These are phyloP conservation scores for Wickerhamomyces tratensis DNA, from an alignment of 805 yeast genomes.

Conservation along the genomic window DNA sequence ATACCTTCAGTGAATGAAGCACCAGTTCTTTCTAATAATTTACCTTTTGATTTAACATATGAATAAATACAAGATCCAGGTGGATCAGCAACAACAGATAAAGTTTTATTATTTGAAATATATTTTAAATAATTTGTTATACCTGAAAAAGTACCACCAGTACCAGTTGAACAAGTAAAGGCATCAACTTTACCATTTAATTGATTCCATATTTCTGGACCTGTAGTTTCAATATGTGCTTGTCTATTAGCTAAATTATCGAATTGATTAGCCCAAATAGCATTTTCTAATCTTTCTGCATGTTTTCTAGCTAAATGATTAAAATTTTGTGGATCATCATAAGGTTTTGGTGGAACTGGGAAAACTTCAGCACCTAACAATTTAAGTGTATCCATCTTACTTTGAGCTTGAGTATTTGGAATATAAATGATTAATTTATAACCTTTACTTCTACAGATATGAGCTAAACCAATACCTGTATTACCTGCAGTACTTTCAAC, in stretches of 20 bases:
- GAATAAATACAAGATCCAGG: constrained; percentile 85
- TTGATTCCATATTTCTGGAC: constrained; percentile 89
- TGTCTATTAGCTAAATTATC: constrained; percentile 83
- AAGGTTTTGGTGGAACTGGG: constrained; percentile 85
- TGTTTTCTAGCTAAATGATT: constrained; percentile 83
- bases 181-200: constrained; percentile 71
- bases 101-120: constrained; percentile 49
- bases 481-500: constrained; percentile 95
- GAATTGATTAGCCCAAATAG: constrained; percentile 91
- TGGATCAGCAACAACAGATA: constrained; percentile 78
- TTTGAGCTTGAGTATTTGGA: constrained; percentile 84
- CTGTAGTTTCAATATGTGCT: constrained; percentile 84
- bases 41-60: constrained; percentile 62
- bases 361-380: constrained; percentile 78
- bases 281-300: constrained; percentile 66
- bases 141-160: constrained; percentile 92
- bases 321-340: constrained; percentile 72
- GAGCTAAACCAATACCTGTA: constrained; percentile 90
- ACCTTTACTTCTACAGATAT: constrained; percentile 71
- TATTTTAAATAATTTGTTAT: constrained; percentile 68
- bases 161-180: constrained; percentile 86
- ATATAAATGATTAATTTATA: constrained; percentile 80
- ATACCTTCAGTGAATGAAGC: constrained; percentile 92
- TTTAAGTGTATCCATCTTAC: constrained; percentile 65
- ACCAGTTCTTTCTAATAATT: constrained; percentile 62